These are phyloP conservation scores for Miscanthus lutarioriparius DNA, from an alignment of 176 grass and related monocot species.

Conservation along the genomic window DNA sequence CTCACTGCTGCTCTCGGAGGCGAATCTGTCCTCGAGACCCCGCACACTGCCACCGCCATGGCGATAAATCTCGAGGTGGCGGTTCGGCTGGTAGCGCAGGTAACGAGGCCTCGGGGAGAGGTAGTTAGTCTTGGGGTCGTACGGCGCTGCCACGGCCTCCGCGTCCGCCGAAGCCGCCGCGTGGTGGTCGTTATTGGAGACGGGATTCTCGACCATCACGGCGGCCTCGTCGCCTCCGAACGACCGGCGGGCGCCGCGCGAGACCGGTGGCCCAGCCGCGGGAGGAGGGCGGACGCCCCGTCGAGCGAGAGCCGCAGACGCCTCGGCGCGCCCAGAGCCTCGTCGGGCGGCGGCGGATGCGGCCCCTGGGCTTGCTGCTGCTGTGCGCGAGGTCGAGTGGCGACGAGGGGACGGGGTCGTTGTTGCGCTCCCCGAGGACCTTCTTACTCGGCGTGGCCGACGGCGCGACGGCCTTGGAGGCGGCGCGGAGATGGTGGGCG, in stretches of 20 bases:
- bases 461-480: slow-evolving; percentile 66
- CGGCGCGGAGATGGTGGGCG: slow-evolving; percentile 82
- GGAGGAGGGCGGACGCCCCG: neutral
- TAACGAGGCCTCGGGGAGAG: slow-evolving; percentile 86
- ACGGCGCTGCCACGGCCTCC: slow-evolving; percentile 43
- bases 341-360: neutral
- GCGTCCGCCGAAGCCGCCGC: slow-evolving; percentile 10
- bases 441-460: slow-evolving; percentile 52
- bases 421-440: slow-evolving; percentile 71
- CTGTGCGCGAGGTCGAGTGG: slow-evolving; percentile 15
- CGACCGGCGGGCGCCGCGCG: neutral
- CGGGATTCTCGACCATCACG: neutral
- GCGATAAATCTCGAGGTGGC: slow-evolving; percentile 43
- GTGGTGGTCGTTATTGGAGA: neutral
- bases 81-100: slow-evolving; percentile 80
- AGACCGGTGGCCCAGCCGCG: neutral
- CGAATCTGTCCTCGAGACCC: slow-evolving; percentile 59
- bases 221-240: slow-evolving; percentile 22
- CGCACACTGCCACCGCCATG: neutral
- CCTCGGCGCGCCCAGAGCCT: neutral
- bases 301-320: slow-evolving; percentile 38
- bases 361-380: neutral
- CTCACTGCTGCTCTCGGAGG: slow-evolving; percentile 59
- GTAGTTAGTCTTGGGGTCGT: slow-evolving; percentile 88
- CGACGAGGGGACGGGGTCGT: slow-evolving; percentile 17